A percentile compares a stretch with the other conserved stretches of the same genome.
These are phyloP conservation scores for Schrenkiella parvula DNA, from an alignment of 345 rosid genomes.

Conservation along the genomic window DNA sequence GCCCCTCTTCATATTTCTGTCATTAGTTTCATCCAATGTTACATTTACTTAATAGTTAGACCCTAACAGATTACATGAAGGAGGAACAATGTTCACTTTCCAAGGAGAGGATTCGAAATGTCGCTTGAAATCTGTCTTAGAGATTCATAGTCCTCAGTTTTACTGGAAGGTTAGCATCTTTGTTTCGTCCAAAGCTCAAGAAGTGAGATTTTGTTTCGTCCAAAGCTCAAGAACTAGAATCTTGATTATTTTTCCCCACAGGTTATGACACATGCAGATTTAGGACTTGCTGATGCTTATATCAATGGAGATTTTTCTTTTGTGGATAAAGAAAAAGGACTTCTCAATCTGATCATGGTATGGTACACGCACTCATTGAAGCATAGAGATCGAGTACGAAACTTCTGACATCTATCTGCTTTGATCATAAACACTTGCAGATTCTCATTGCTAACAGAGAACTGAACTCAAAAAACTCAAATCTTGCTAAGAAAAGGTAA, in stretches of 20 bases:
- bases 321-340: constrained; percentile 64
- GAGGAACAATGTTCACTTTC: constrained; percentile 58
- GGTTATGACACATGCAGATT: constrained; percentile 79
- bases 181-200: no score
- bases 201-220: no score
- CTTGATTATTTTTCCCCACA: constrained; percentile 10
- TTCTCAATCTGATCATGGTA: constrained; percentile 58
- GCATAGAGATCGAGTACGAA: neutral
- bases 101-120: constrained; percentile 45
- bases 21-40: neutral
- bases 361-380: constrained; percentile 34
- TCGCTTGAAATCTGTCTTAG: constrained; percentile 38
- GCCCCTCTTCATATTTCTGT: neutral
- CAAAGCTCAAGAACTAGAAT: neutral
- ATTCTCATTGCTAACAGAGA: constrained; percentile 68
- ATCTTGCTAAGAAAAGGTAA: constrained; percentile 54
- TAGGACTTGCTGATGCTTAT: constrained; percentile 85
- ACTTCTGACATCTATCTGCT: neutral
- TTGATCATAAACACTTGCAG: constrained; percentile 30
- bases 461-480: constrained; percentile 33
- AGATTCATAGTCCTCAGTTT: constrained; percentile 69
- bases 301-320: constrained; percentile 74
- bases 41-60: neutral
- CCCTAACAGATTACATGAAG: constrained; percentile 56
- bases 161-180: constrained; percentile 99